Base-by-base conservation (phyloP, 2,329 filamentous ascomycete species). In the Helotiales sp. region DNA sequence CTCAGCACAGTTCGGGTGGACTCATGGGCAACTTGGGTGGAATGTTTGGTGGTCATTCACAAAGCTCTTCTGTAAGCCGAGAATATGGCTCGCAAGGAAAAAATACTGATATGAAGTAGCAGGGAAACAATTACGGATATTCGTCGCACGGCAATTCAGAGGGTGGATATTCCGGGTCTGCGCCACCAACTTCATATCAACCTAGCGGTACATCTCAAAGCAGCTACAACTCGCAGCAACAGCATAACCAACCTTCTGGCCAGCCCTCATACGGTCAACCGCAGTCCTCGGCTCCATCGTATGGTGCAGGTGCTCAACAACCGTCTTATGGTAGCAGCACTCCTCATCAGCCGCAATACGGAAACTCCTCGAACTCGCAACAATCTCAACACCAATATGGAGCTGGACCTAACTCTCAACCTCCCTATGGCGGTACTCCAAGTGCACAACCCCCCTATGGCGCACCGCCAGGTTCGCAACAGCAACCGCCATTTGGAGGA, bases 141-240 rank as follows among this genome's bases (percentile, higher is more conserved):
- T 84, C 83, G 22, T 81, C 81, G 66, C 71, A 77, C 22, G 62
- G 58, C 29, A 49, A 49, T 15, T 76, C 80, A 42, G 71, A 79
- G 60, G 80, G 81, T 44, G 77, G 78, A 34, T 90, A 89, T 76
- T 59, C 67, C 46, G 87, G 85, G 55, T 77, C 82, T 56, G 83
- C 86, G 36, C 87, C 87, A 12, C 81, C 84, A n/a, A 72, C 79
- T 13, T 80, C 82, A 6, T 87, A 87, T 69, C 81, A 86, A 65
- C 73, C 77, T 27, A 55, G 60, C 34, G 65, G 62, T 17, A 54
- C 61, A 24, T 54, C 58, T 10, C 62, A 63, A 25, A 52, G 56
- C 17, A 55, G 54, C 12, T 66, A 66, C 53, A 59, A 61, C 29
- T 54, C 60, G 42, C 58, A 57, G n/a, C 49, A 60, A 12, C 55